Conservation (phyloP, 495 filamentous ascomycete species). For the Trichocladium antarcticum region DNA sequence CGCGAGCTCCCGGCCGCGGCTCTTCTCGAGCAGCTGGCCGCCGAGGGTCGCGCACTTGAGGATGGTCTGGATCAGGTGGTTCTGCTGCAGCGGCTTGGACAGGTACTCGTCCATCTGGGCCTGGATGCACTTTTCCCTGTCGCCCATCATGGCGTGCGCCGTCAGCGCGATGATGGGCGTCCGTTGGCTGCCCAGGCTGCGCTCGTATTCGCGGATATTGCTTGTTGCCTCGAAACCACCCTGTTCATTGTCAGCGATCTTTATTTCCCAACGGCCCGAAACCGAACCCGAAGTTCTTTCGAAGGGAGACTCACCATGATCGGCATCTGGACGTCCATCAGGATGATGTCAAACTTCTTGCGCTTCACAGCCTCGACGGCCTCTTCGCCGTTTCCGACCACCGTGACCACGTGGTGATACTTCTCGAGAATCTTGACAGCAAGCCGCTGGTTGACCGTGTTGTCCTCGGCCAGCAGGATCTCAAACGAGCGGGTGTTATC, state of each 20-base stretch:
- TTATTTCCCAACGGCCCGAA: neutral
- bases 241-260: slow-evolving; percentile 34
- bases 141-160: slow-evolving; percentile 97
- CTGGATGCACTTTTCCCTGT: slow-evolving; percentile 95
- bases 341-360: slow-evolving; percentile 86
- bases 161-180: slow-evolving; percentile 96
- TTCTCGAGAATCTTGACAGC: slow-evolving; percentile 97
- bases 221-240: slow-evolving; percentile 96
- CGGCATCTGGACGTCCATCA: slow-evolving; percentile 99
- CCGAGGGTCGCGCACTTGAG: slow-evolving; percentile 90
- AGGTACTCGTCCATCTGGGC: slow-evolving; percentile 99
- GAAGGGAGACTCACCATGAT: slow-evolving; percentile 59
- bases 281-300: neutral
- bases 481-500: slow-evolving; percentile 95
- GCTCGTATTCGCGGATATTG: slow-evolving; percentile 92
- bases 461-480: slow-evolving; percentile 93
- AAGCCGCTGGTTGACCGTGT: slow-evolving; percentile 91
- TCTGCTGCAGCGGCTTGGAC: slow-evolving; percentile 95
- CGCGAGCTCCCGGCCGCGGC: slow-evolving; percentile 38
- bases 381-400: slow-evolving; percentile 89
- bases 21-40: slow-evolving; percentile 69
- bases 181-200: slow-evolving; percentile 59
- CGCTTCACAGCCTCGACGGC: slow-evolving; percentile 81
- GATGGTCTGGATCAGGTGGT: slow-evolving; percentile 97
- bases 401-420: slow-evolving; percentile 92